Base-by-base conservation (phyloP, 495 filamentous ascomycete species). In the Filosporella fistucella region DNA sequence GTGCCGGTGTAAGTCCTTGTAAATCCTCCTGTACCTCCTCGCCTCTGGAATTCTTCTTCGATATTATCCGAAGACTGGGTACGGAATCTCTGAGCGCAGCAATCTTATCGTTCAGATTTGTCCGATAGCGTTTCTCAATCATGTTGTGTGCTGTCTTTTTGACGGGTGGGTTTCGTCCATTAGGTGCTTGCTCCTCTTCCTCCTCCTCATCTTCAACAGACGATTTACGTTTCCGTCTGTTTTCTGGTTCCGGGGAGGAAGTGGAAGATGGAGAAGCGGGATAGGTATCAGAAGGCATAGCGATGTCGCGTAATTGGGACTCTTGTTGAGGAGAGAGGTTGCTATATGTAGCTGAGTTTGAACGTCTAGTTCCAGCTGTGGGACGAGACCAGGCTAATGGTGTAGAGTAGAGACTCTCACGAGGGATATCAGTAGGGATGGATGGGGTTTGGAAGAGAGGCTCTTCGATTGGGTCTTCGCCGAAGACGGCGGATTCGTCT, bases 101-200 rank as follows among this genome's bases (percentile, higher is more conserved):
- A 52, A 98, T 96, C 69, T 96, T 98, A 51, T 96, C 90, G 55
- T 96, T 96, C 43, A 98, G 70, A 60, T 98, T 98, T 13, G 85
- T 95, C 48, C 93, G 83, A 62, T 98, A 98, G 42, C 93, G 75
- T 68, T 96, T 96, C 66, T 98, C 93, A 47, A 98, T 94, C 76
- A 95, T 90, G 59, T 96, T 96, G 62, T 98, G 93, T n/a, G 91
- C 88, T 42, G 89, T 91, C 72, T 96, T 96, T 72, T 95, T 95
- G 8, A 88, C 77, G 2, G 89, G 86, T 28, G 82, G 80, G 26
- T 84, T 80, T 12, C 36, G 28, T 4, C 37, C 34, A 17, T 45
- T 42, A 13, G 47, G 44, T 13, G 28, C 26, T 12, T 24, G 20
- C 17, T 52, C 49, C 2, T 51, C 47, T 7, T 51, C 52, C 10